Evolutionary conservation across 495 filamentous ascomycete species (phyloP).

Genomic region (Xylaria longipes): DNA sequence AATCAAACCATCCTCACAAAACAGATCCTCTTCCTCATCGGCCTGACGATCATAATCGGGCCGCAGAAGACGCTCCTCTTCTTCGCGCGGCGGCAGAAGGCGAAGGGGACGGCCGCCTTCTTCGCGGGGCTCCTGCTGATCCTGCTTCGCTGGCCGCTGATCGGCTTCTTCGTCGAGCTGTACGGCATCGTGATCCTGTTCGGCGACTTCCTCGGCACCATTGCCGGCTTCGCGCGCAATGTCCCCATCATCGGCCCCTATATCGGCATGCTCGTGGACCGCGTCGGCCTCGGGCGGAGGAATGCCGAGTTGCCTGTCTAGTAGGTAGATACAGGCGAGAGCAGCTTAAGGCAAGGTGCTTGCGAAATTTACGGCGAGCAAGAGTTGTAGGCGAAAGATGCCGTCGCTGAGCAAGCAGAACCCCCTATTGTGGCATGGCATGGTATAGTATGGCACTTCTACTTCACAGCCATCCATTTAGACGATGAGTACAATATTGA

Average conservation of each 20-base stretch:
- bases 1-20: slow-evolving; percentile 22
- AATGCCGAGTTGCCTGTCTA: slow-evolving; percentile 80
- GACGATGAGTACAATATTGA: slow-evolving; percentile 17
- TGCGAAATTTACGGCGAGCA: neutral
- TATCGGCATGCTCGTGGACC: slow-evolving; percentile 71
- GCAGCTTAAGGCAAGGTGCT: neutral
- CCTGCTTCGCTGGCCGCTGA: slow-evolving; percentile 83
- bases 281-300: slow-evolving; percentile 65
- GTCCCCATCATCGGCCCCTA: slow-evolving; percentile 87
- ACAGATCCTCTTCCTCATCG: slow-evolving; percentile 95
- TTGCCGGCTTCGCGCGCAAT: slow-evolving; percentile 83
- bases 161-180: slow-evolving; percentile 87
- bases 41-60: slow-evolving; percentile 95
- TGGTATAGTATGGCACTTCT: slow-evolving; percentile 1
- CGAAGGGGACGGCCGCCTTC: slow-evolving; percentile 91
- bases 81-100: slow-evolving; percentile 91
- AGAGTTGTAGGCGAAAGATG: neutral
- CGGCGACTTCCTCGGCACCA: slow-evolving; percentile 94
- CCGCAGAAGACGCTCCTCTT: slow-evolving; percentile 86
- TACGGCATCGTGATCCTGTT: slow-evolving; percentile 94
- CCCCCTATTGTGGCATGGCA: slow-evolving; percentile 1
- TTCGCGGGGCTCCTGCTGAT: slow-evolving; percentile 83
- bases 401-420: neutral
- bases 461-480: neutral
- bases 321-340: neutral